Evolutionary conservation across 768 basidiomycete genomes (phyloP), one percentile per base, ranked within the genome.

Genomic region (Fistulinella prunicolor): DNA sequence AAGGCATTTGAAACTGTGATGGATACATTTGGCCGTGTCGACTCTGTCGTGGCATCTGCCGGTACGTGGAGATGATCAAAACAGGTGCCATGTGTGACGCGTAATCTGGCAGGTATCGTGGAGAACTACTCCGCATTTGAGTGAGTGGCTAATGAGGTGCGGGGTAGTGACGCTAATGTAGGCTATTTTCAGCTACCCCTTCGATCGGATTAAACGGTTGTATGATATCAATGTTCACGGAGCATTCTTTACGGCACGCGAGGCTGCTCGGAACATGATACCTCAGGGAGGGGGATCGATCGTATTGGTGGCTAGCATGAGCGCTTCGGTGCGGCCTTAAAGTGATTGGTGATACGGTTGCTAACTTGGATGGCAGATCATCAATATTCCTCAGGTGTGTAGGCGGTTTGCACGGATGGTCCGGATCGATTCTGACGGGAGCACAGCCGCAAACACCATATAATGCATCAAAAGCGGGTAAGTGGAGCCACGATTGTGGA

Each of bases 201-300:
- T 83, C 44, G 86, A 92, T 53, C 85, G 87, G 43, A 82, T 92
- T 59, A 85, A 85, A 65, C 80, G 82, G 46, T 72, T 98, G 46
- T 89, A 86, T 63, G 91, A 93, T 60, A 82, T 97, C 74, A 97
- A 97, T 61, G 89, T 97, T 36, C 90, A 96, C 64, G 94, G 94
- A 46, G 82, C 83, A 13, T 94, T 90, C 73, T 95, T 86, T 72
- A 95, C 93, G n/a, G 95, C 95, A 9, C 85, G 95, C 22, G 94
- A 97, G 68, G 94, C 89, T 2, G 94, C 94, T 38, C 85, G 86
- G 55, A 75, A 81, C 69, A 97, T 97, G 95, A 87, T 94, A 52
- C 81, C 85, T 9, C 75, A 78, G 43, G 82, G 86, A 16, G 79
- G 79, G 30, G 91, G 93, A 0, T 85, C 83, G 47, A 89, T 97